Evolutionary conservation across 2,329 filamentous ascomycete genomes (phyloP), one percentile per base, ranked within the genome.

Genomic region (Verticillium tricorpus): DNA sequence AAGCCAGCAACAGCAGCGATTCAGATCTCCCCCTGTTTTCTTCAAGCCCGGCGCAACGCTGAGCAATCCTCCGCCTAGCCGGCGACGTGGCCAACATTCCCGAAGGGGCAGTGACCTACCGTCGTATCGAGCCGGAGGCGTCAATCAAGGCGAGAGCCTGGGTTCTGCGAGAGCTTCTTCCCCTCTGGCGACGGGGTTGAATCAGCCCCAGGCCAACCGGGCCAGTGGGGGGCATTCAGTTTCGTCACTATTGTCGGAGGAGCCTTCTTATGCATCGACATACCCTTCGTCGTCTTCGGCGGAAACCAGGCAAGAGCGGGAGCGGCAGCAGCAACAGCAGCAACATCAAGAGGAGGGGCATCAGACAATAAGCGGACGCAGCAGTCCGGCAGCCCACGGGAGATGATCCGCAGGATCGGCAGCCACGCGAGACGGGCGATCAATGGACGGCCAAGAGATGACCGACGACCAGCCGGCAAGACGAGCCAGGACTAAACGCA

Each of bases 51-150:
- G 45, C 19, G 45, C 45, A 19, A 52, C 45, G 19, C 45, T 52
- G 45, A 52, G 45, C 45, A 52, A 52, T 9, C 45, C 45, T 11
- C 45, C 45, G 22, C 45, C 45, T 5, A 52, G 45, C 19, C 78
- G 79, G 66, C 82, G 84, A 71, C 80, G 84, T 65, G 78, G 83
- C 65, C 84, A 82, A 56, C 88, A 90, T 70, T 85, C 83, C 56
- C 82, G 89, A 65, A 85, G 88, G 68, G 81, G 83, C 69, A 91
- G 88, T 74, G 88, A 90, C 70, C 73, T 85, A 63, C 87, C 85
- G 6, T 78, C 78, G 11, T 79, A 82, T 64, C 74, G 79, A 56
- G 73, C 75, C 14, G 67, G 70, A 17, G 77, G 75, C 58, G 76
- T 80, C n/a, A 72, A 69, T 37, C 71, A 74, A 34, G 69, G 68